phyloP scores from a whole-genome alignment of 192 early-diverging fungal species.

The Haplosporangium gracile region DNA sequence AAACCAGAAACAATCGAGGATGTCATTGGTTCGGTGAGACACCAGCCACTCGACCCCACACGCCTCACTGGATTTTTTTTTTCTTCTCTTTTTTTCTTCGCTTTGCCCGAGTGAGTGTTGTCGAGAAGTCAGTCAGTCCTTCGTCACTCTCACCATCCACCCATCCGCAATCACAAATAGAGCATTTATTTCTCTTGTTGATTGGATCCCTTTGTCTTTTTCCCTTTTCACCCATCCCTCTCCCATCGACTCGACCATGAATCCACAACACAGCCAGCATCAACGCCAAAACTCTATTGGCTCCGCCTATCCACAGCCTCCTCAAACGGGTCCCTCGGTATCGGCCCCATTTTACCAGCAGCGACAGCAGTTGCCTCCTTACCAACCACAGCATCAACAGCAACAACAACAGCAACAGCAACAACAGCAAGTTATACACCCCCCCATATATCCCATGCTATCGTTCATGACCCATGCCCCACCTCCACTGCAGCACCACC shows the following conservation, averaged over 20 bases:
- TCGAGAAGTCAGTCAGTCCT: not conserved
- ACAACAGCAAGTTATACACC: constrained; percentile 8
- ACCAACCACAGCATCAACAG: constrained; percentile 18
- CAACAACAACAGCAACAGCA: constrained; percentile 4
- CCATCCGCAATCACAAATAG: not conserved
- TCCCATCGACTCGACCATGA: constrained; percentile 15
- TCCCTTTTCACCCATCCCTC: not conserved
- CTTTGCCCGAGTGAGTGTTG: too few relatives aligned
- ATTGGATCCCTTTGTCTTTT: constrained; percentile 8
- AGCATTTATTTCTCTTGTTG: not conserved
- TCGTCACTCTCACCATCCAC: not conserved
- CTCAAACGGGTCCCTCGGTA: not conserved
- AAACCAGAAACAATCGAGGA: not conserved
- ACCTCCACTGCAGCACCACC: constrained; percentile 45
- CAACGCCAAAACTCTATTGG: constrained; percentile 21
- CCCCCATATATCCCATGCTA: constrained; percentile 41
- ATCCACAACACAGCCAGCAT: constrained; percentile 34
- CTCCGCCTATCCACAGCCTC: not conserved
- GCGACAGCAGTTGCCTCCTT: constrained; percentile 17
- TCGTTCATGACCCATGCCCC: constrained; percentile 55
- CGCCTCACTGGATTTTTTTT: not conserved
- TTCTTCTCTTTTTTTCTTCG: not conserved
- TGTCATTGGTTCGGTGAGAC: not conserved
- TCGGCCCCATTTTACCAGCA: not conserved
- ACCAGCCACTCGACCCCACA: not conserved